A percentile compares a stretch with the other conserved stretches of the same genome.
These are phyloP conservation scores for Orbilia quercus DNA, from an alignment of 2,329 filamentous ascomycete genomes.

Conservation along the genomic window DNA sequence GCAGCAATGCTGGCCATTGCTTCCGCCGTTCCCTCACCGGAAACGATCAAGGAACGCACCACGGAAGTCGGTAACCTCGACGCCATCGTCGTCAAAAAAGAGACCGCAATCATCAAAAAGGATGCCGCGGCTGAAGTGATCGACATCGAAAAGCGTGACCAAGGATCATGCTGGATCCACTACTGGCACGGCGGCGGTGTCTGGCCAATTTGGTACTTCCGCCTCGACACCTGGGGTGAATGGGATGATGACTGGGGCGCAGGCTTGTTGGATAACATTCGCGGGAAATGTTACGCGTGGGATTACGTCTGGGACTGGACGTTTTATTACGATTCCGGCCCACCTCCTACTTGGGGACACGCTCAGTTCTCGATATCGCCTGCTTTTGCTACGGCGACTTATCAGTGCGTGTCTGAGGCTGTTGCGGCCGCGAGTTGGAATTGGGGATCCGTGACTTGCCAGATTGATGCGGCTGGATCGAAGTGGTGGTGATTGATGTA, in stretches of 20 bases:
- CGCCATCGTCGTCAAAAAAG: not conserved
- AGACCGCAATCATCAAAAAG: too few species aligned
- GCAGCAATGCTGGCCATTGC: constrained; percentile 27
- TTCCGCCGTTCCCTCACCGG: constrained; percentile 19
- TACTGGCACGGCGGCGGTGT: constrained; percentile 28
- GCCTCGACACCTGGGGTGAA: constrained; percentile 25
- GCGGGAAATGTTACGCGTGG: too few species aligned
- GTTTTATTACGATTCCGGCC: too few species aligned
- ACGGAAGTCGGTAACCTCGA: not conserved
- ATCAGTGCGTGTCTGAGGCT: constrained; percentile 22
- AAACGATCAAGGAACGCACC: constrained; percentile 12
- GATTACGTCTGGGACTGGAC: too few species aligned
- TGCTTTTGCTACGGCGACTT: constrained; percentile 12
- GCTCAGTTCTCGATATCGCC: constrained; percentile 20
- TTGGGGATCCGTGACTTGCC: constrained; percentile 10
- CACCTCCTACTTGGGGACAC: constrained; percentile 32
- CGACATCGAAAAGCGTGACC: constrained; percentile 18
- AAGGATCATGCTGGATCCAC: constrained; percentile 29
- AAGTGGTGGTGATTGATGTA: constrained; percentile 23
- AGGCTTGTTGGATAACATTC: too few species aligned
- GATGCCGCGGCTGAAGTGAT: too few species aligned
- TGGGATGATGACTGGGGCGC: too few species aligned
- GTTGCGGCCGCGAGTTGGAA: constrained; percentile 28
- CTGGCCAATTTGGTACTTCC: constrained; percentile 24
- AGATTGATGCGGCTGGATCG: constrained; percentile 23